A percentile compares a stretch with the other conserved stretches of the same genome.
Evolutionary conservation across 2,329 filamentous ascomycete species (phyloP).

Genomic region (Ophiostoma pallidulum): DNA sequence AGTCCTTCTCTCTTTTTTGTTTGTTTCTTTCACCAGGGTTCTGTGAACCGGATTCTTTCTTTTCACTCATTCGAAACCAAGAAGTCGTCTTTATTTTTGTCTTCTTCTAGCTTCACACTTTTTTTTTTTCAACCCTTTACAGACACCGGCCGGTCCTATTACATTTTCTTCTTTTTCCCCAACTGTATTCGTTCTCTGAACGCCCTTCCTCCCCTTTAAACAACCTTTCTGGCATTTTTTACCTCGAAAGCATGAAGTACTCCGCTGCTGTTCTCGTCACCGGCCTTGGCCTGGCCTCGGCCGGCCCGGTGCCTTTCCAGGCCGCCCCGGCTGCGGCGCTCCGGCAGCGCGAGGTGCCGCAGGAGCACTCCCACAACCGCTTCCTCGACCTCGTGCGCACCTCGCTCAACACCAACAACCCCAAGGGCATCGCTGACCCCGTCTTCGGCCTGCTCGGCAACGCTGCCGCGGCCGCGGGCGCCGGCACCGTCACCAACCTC

Average conservation of each 20-base stretch:
- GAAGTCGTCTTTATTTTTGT: too few species aligned
- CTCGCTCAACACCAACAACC: conserved; percentile 37
- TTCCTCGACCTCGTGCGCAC: conserved; percentile 31
- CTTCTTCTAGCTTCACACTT: too few species aligned
- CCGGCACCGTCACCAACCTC: conserved; percentile 30
- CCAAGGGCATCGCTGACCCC: conserved; percentile 35
- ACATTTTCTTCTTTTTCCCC: background rate
- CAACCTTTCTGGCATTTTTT: too few species aligned
- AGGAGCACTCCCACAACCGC: conserved; percentile 41
- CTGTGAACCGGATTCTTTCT: conserved; percentile 20
- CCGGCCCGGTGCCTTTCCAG: conserved; percentile 7
- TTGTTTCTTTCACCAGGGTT: conserved; percentile 9
- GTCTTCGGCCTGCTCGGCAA: conserved; percentile 43
- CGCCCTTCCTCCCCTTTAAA: too few species aligned
- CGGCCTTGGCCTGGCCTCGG: conserved; percentile 14
- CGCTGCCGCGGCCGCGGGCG: conserved; percentile 26
- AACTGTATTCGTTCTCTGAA: conserved; percentile 7
- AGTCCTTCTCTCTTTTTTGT: conserved; percentile 11
- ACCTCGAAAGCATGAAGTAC: conserved; percentile 17
- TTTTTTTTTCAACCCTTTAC: too few species aligned
- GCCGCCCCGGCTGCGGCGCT: too few species aligned
- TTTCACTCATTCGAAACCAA: conserved; percentile 8
- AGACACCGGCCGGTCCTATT: background rate
- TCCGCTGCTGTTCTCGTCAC: conserved; percentile 8
- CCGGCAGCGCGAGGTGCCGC: conserved; percentile 45